Evolutionary conservation across 352 stramenopile genomes (phyloP), one percentile per base, ranked within the genome.

Genomic region (Phytophthora litchii): DNA sequence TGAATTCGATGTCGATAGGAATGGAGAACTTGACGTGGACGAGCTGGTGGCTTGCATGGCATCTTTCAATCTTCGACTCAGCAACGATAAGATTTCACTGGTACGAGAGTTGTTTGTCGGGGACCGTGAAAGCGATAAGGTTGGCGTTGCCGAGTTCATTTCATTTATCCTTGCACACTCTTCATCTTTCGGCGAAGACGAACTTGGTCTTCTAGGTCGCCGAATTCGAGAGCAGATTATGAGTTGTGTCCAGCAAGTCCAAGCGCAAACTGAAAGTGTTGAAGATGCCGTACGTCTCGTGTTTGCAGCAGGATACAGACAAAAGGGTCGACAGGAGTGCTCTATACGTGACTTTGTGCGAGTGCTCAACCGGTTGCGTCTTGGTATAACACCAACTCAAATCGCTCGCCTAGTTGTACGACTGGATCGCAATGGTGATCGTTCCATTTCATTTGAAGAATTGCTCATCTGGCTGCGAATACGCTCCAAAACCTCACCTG

Each of bases 141-240:
- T 93, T 10, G 74, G 74, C 19, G 88, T 90, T 12, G 51, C 64
- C 3, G 81, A 93, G 49, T 91, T 91, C 57, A 85, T 89, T 31
- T 90, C 83, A 3, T 93, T 93, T 48, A 76, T 85, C 8, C 59
- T 93, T 1, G 65, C 73, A 20, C 45, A 73, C 29, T 60, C 59
- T 14, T 53, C 51, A 55, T n/a, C 48, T 35, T 41, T 20, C 34
- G 12, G 55, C 10, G 43, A 64, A 34, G 64, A 73, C 29, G 75
- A 89, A 42, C 59, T 92, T 25, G 80, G 79, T 1, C 66, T 90
- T 16, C 46, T 89, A 10, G 74, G 76, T 1, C 72, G 70, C 11
- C 67, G 62, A 19, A 52, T 91, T 4, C 77, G 81, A 20, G 70
- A 78, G 49, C 59, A 60, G 0, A 77, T 93, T 7, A 55, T 89